Conservation (phyloP, 2,329 filamentous ascomycete genomes). For the Talaromyces rugulosus region DNA sequence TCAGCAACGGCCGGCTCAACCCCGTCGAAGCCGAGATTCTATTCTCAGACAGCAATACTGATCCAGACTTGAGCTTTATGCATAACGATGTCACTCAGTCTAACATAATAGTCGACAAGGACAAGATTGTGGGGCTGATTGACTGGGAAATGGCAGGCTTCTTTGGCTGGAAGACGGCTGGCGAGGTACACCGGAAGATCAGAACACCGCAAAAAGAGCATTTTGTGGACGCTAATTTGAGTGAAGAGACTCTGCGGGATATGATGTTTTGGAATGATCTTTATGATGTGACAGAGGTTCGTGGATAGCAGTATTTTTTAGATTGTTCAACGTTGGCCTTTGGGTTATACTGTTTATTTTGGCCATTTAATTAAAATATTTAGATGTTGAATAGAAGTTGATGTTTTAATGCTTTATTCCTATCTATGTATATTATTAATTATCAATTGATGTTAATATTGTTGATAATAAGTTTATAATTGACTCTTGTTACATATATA, state of each 20-base stretch:
- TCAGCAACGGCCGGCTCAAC: not conserved
- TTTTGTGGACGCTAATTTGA: constrained; percentile 18
- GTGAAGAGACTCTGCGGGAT: not conserved
- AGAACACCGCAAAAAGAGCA: constrained; percentile 20
- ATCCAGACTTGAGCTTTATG: not conserved
- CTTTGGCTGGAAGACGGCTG: not conserved
- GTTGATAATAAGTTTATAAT: no score
- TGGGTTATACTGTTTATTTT: no score
- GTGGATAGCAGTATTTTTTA: not conserved
- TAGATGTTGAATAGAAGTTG: no score
- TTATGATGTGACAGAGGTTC: not conserved
- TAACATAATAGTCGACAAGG: not conserved
- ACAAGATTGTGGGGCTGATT: not conserved
- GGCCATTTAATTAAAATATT: no score
- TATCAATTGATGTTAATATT: not conserved
- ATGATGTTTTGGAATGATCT: not conserved
- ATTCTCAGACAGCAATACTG: not conserved
- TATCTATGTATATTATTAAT: no score
- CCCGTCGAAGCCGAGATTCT: not conserved
- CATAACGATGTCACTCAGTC: not conserved
- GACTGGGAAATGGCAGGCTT: not conserved
- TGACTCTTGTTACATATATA: no score
- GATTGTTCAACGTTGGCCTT: no score
- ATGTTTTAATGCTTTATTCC: no score
- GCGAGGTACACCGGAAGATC: constrained; percentile 18